Percentiles rank a stretch among this genome's conserved stretches.
Conservation (phyloP, 1,284 basidiomycete species). For the Pseudozyma pruni region DNA sequence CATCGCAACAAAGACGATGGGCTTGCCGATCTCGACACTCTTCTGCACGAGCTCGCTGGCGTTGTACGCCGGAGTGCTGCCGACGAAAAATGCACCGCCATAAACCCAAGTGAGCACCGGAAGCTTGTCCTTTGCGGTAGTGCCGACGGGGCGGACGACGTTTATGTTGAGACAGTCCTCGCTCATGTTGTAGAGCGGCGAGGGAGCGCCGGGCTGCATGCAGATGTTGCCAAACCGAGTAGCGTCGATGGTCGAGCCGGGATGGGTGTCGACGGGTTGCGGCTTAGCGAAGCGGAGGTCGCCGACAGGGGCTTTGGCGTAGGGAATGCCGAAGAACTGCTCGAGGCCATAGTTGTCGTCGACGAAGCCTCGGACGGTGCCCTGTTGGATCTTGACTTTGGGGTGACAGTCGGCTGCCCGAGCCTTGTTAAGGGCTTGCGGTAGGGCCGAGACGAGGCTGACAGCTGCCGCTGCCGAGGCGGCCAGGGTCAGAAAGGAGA, state of each 20-base stretch:
- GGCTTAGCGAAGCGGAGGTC: conserved; percentile 45
- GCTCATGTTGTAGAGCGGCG: conserved; percentile 26
- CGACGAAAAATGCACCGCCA: conserved; percentile 39
- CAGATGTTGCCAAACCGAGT: conserved; percentile 36
- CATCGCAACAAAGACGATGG: conserved; percentile 47
- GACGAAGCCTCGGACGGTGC: conserved; percentile 24
- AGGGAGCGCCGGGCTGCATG: conserved; percentile 13
- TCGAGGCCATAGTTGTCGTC: conserved; percentile 24
- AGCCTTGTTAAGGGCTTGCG: conserved; percentile 1
- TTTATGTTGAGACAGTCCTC: conserved; percentile 55
- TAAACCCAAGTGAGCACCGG: conserved; percentile 50
- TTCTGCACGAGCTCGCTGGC: conserved; percentile 44
- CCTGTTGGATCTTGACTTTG: conserved; percentile 25
- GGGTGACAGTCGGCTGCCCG: conserved; percentile 1
- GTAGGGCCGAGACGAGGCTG: conserved; percentile 13
- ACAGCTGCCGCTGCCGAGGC: conserved; percentile 5
- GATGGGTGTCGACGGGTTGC: conserved; percentile 11
- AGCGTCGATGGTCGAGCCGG: conserved; percentile 30
- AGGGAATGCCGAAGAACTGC: conserved; percentile 51
- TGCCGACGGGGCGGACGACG: conserved; percentile 36
- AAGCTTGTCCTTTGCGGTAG: conserved; percentile 18
- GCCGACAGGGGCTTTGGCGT: conserved; percentile 36
- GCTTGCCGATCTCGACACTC: conserved; percentile 35
- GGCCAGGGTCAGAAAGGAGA: conserved; percentile 2
- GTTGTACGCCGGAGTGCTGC: conserved; percentile 26